A percentile compares a stretch with the other conserved stretches of the same genome.
Evolutionary conservation across 2,329 filamentous ascomycete species (phyloP).

Genomic region (Chrysoporthe austroafricana): DNA sequence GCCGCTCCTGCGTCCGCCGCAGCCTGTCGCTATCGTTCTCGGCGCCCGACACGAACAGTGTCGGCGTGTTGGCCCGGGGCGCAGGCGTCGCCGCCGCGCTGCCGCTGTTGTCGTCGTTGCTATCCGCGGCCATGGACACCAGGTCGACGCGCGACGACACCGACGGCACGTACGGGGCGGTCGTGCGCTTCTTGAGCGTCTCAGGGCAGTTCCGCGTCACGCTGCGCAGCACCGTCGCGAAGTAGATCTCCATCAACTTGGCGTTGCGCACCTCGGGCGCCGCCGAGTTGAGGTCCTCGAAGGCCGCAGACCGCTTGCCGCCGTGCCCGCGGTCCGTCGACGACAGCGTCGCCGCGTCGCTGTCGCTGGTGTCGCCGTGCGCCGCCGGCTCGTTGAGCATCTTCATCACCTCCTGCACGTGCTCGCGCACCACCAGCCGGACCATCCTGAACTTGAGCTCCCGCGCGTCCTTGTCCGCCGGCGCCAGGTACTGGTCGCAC

Average conservation of each 20-base stretch:
- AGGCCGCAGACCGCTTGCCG: conserved; percentile 31
- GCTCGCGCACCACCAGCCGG: conserved; percentile 51
- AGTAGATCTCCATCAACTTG: conserved; percentile 58
- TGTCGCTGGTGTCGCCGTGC: conserved; percentile 29
- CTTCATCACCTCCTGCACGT: conserved; percentile 52
- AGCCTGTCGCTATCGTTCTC: conserved; percentile 18
- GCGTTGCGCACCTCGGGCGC: conserved; percentile 54
- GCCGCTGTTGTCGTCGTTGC: conserved; percentile 5
- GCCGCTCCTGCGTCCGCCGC: conserved; percentile 17
- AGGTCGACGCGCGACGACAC: conserved; percentile 18
- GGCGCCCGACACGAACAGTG: conserved; percentile 12
- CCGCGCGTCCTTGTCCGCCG: conserved; percentile 13
- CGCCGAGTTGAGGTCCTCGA: conserved; percentile 52
- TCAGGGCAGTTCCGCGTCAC: conserved; percentile 43
- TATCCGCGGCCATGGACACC: background rate
- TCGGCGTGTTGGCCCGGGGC: conserved; percentile 20
- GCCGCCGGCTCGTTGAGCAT: conserved; percentile 46
- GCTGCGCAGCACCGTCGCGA: conserved; percentile 45
- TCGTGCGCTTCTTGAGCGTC: conserved; percentile 35
- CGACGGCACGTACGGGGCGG: conserved; percentile 31
- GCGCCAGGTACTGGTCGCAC: conserved; percentile 47
- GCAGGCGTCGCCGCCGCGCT: conserved; percentile 19
- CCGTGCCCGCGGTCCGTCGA: conserved; percentile 16
- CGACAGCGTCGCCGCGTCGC: conserved; percentile 21
- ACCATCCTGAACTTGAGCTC: conserved; percentile 42